Percentiles rank a stretch among this genome's conserved stretches.
These are phyloP conservation scores for Candida dajiaensis DNA, from an alignment of 805 yeast species.

Conservation along the genomic window DNA sequence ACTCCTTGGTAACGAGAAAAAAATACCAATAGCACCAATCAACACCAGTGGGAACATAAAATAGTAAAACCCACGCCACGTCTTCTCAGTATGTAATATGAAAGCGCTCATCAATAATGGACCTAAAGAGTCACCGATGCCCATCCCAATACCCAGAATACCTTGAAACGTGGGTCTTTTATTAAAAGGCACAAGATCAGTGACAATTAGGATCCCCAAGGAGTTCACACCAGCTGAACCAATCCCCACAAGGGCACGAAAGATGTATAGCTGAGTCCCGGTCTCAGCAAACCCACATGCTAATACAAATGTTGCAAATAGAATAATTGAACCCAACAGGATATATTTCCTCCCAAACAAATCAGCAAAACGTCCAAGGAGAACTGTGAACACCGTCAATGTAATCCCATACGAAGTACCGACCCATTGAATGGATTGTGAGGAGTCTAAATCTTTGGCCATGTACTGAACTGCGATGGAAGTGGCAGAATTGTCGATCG, in stretches of 20 bases:
- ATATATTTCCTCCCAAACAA: constrained; percentile 49
- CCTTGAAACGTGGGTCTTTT: constrained; percentile 54
- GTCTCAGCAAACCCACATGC: constrained; percentile 47
- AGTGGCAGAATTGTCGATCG: not conserved
- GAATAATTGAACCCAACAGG: constrained; percentile 33
- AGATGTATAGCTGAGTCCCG: constrained; percentile 43
- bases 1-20: constrained; percentile 35
- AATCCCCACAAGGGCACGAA: constrained; percentile 53
- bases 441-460: constrained; percentile 41
- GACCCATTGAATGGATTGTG: constrained; percentile 51
- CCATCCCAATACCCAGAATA: constrained; percentile 42
- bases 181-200: constrained; percentile 45
- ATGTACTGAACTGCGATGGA: constrained; percentile 29
- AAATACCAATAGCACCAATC: constrained; percentile 40
- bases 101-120: constrained; percentile 52
- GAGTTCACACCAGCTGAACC: constrained; percentile 51
- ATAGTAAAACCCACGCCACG: constrained; percentile 48
- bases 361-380: constrained; percentile 51
- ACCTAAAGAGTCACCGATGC: constrained; percentile 47
- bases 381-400: constrained; percentile 46
- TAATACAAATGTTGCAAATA: constrained; percentile 39
- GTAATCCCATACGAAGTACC: constrained; percentile 51
- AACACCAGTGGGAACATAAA: constrained; percentile 36
- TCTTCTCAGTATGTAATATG: constrained; percentile 24
- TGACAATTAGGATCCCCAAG: constrained; percentile 42